Evolutionary conservation across 331 rosid species (phyloP).

Genomic region (Rhamnella rubrinervis): DNA sequence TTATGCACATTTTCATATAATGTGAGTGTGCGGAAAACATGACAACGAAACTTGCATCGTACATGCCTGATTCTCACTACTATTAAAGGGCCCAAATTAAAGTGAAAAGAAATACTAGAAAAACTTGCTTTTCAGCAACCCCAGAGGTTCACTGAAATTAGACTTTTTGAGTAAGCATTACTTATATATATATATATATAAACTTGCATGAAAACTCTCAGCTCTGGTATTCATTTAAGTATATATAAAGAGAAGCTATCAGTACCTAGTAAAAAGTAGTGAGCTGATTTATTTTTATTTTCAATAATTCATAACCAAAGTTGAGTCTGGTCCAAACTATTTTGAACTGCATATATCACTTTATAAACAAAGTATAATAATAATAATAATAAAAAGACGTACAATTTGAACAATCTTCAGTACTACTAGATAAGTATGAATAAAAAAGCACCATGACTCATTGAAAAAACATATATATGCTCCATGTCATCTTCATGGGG

Average conservation of each 20-base stretch:
- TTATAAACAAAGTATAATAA: not conserved
- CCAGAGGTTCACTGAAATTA: no score
- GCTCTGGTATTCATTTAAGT: not conserved
- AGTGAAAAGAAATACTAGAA: no score
- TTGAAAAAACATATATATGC: not conserved
- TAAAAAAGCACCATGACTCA: slow-evolving; percentile 7
- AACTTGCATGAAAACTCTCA: no score
- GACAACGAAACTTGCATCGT: no score
- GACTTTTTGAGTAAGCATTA: not conserved
- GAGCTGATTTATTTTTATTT: not conserved
- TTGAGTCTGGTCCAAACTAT: not conserved
- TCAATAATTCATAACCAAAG: slow-evolving; percentile 9
- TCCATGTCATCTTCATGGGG: slow-evolving; percentile 16
- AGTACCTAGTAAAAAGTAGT: not conserved
- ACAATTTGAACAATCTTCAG: not conserved
- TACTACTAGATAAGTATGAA: slow-evolving; percentile 7
- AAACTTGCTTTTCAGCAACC: no score
- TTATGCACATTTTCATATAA: no score
- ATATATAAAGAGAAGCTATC: not conserved
- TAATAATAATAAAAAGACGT: no score
- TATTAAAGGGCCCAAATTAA: no score
- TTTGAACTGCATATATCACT: slow-evolving; percentile 3
- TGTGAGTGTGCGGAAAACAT: no score
- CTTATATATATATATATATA: not conserved
- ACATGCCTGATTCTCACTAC: no score